A percentile compares a stretch with the other conserved stretches of the same genome.
Evolutionary conservation across 2,329 filamentous ascomycete species (phyloP).

Genomic region (Cladophialophora exuberans): DNA sequence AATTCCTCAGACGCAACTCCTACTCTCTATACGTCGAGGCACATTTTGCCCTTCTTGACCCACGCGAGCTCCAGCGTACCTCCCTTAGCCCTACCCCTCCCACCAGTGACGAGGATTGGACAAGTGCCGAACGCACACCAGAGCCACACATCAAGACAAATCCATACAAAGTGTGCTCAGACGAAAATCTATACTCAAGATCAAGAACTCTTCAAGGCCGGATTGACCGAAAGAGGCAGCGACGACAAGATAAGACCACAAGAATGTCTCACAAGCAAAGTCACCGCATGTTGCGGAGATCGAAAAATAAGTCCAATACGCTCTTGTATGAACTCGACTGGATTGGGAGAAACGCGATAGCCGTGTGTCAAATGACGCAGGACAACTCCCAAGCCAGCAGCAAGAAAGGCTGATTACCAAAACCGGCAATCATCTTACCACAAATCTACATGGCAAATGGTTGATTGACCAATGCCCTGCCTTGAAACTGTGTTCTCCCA

Average conservation of each 20-base stretch:
- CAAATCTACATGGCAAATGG: background rate
- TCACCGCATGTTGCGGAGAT: constrained; percentile 17
- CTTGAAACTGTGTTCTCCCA: background rate
- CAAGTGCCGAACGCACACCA: constrained; percentile 12
- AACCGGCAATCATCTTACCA: background rate
- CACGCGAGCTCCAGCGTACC: constrained; percentile 19
- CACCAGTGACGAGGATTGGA: constrained; percentile 14
- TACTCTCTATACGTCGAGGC: constrained; percentile 16
- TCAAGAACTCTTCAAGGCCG: constrained; percentile 1
- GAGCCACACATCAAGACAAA: constrained; percentile 4
- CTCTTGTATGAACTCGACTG: constrained; percentile 18
- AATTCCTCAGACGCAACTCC: constrained; percentile 21
- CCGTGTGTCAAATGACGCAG: constrained; percentile 12
- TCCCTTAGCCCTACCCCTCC: constrained; percentile 19
- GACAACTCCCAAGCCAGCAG: constrained; percentile 2
- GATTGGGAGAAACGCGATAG: constrained; percentile 14
- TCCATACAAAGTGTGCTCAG: constrained; percentile 4
- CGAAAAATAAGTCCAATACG: constrained; percentile 5
- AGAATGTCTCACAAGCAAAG: constrained; percentile 6
- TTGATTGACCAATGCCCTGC: background rate
- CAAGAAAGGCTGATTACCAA: constrained; percentile 15
- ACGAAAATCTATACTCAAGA: background rate
- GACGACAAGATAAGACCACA: constrained; percentile 5
- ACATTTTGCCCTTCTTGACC: constrained; percentile 17
- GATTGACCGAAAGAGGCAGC: constrained; percentile 7